Evolutionary conservation across 257 asterid species (phyloP).

Genomic region (Perilla frutescens): DNA sequence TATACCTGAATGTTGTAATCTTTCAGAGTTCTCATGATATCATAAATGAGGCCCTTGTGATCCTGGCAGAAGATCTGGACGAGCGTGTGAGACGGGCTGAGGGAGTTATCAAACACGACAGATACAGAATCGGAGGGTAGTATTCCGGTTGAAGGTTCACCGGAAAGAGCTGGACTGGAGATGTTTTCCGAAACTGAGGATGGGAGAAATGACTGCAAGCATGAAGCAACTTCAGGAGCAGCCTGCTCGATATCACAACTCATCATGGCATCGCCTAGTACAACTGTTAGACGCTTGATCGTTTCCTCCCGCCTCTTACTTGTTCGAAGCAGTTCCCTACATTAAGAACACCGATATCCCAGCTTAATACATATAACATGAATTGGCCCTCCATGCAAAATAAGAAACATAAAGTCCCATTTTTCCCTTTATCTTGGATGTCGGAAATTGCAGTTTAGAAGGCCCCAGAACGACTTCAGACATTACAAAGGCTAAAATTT

Average conservation of each 20-base stretch:
- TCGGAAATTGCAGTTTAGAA: not conserved
- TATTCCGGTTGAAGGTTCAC: slow-evolving; percentile 33
- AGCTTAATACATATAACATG: not conserved
- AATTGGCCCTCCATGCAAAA: not conserved
- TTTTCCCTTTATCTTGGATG: not conserved
- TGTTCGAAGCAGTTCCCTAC: slow-evolving; percentile 71
- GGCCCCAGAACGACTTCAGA: not conserved
- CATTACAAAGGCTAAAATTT: not conserved
- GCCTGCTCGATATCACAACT: slow-evolving; percentile 70
- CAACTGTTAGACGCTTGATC: slow-evolving; percentile 41
- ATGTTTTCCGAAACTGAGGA: slow-evolving; percentile 55
- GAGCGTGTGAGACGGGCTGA: slow-evolving; percentile 76
- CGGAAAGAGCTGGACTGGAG: slow-evolving; percentile 44
- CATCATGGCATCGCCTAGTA: slow-evolving; percentile 63
- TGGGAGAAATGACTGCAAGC: slow-evolving; percentile 60
- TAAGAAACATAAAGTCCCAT: slow-evolving; percentile 1
- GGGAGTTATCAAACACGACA: slow-evolving; percentile 55
- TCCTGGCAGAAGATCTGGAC: slow-evolving; percentile 65
- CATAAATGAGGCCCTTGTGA: slow-evolving; percentile 79
- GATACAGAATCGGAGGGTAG: slow-evolving; percentile 48
- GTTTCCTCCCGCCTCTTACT: slow-evolving; percentile 60
- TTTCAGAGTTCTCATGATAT: slow-evolving; percentile 73
- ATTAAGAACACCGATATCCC: not conserved
- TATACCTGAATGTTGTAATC: slow-evolving; percentile 75
- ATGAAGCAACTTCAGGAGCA: slow-evolving; percentile 59